Base-by-base conservation (phyloP, 2,329 filamentous ascomycete genomes). In the Myriosclerotinia curreyana region DNA sequence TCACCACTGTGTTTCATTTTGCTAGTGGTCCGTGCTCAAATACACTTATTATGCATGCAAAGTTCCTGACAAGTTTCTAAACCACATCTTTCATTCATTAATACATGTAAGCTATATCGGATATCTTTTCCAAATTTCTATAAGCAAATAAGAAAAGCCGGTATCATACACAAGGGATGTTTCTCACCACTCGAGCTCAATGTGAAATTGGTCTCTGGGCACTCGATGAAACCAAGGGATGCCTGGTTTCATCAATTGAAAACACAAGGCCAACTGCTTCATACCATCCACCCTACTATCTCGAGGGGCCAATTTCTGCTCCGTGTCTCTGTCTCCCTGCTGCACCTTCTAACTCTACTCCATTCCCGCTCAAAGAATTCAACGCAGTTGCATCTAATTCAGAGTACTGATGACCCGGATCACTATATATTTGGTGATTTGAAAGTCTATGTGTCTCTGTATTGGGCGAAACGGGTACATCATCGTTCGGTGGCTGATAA, bases 301-400 rank as follows among this genome's bases (percentile, higher is more conserved):
- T 55, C 28, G 5, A 20, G 3, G 52, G 36, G 0, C 15, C 22
- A 8, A 31, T 2, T 42, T 42, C 52, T 42, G 38, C 17, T 42
- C 38, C 22, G 25, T 42, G 52, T 11, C 38, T 42, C 6, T 22
- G 38, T 20, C 5, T 55, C 36, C 5, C 15, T 2, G 52, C 22
- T 22, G 28, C 22, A 42, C 36, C 36, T 20, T 28, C 22, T 28
- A 55, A 36, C 14, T 58, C 55, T 22, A 58, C 55, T 36, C 42
- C 44, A 12, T 48, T 48, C 14, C 3, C 42, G 22, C 28, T 15
- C 2, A 48, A 48, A 20, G 55, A 34, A 58, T 25, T 20, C 6
- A 17, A n/a, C 12, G 54, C 55, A 36, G 55, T 58, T 36, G 20
- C 42, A 17, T 58, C 20, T 14, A 58, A 6, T 34, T 48, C 55